phyloP scores from a whole-genome alignment of 495 filamentous ascomycete genomes.

The Letharia lupina region DNA sequence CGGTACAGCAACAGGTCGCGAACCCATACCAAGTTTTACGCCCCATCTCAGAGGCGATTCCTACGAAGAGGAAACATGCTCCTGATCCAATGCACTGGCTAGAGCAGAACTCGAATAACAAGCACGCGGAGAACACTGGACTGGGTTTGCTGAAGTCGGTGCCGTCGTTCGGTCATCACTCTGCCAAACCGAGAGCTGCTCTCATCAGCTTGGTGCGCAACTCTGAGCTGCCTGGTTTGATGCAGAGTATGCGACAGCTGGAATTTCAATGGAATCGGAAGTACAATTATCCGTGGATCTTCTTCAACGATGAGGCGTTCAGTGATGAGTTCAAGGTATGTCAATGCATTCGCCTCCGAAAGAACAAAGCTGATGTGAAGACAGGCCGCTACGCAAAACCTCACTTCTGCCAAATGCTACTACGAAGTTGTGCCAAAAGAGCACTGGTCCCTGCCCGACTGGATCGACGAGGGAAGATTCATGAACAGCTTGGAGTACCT shows the following conservation, averaged over 20 bases:
- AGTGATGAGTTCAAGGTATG: slow-evolving; percentile 32
- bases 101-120: slow-evolving; percentile 32
- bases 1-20: slow-evolving; percentile 17
- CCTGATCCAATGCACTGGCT: slow-evolving; percentile 33
- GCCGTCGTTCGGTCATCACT: slow-evolving; percentile 16
- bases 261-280: slow-evolving; percentile 34
- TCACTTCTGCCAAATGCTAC: slow-evolving; percentile 30
- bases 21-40: slow-evolving; percentile 28
- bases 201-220: slow-evolving; percentile 34
- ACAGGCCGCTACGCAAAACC: slow-evolving; percentile 30
- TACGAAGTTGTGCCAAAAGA: slow-evolving; percentile 37
- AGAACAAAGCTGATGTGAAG: background rate
- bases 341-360: background rate
- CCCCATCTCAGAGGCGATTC: slow-evolving; percentile 9
- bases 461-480: slow-evolving; percentile 49
- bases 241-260: slow-evolving; percentile 35
- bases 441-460: slow-evolving; percentile 45
- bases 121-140: slow-evolving; percentile 24
- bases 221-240: slow-evolving; percentile 29
- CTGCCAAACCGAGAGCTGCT: slow-evolving; percentile 28
- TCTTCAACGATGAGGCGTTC: slow-evolving; percentile 36
- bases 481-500: slow-evolving; percentile 45
- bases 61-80: slow-evolving; percentile 18
- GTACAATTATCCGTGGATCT: slow-evolving; percentile 35
- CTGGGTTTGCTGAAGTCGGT: slow-evolving; percentile 18